Evolutionary conservation across 805 yeast species (phyloP).

Genomic region (Saccharomyces kudriavzevii): DNA sequence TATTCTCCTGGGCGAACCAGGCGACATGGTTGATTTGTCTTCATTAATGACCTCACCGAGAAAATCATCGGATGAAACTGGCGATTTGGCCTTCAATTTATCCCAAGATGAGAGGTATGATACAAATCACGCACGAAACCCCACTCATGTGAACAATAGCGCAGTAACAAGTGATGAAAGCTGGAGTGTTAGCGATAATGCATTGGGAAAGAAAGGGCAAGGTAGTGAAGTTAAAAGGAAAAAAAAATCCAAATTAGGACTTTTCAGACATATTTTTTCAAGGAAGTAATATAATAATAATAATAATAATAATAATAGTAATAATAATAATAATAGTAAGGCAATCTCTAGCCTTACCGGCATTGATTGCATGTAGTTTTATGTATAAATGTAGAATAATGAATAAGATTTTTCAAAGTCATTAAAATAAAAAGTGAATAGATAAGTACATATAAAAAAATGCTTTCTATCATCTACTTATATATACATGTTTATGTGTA

Average conservation of each 20-base stretch:
- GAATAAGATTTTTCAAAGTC: background rate
- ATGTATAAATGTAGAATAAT: background rate
- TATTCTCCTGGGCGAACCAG: conserved; percentile 28
- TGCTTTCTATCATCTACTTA: background rate
- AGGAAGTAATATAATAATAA: background rate
- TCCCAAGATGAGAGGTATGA: background rate
- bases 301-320: background rate
- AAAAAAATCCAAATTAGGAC: background rate
- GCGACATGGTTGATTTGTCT: conserved; percentile 27
- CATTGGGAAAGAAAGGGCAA: background rate
- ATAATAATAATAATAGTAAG: background rate
- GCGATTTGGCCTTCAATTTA: background rate
- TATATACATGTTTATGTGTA: background rate
- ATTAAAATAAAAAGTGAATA: background rate
- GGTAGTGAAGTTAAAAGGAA: background rate
- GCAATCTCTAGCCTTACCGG: background rate
- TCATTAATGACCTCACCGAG: background rate
- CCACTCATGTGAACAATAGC: background rate
- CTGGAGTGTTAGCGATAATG: background rate
- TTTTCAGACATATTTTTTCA: background rate
- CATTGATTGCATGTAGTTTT: background rate
- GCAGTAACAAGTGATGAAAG: background rate
- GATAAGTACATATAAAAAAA: background rate
- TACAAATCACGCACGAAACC: background rate
- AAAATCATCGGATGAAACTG: conserved; percentile 1